Conservation (phyloP, 2,329 filamentous ascomycete species). For the Lachnellula occidentalis region DNA sequence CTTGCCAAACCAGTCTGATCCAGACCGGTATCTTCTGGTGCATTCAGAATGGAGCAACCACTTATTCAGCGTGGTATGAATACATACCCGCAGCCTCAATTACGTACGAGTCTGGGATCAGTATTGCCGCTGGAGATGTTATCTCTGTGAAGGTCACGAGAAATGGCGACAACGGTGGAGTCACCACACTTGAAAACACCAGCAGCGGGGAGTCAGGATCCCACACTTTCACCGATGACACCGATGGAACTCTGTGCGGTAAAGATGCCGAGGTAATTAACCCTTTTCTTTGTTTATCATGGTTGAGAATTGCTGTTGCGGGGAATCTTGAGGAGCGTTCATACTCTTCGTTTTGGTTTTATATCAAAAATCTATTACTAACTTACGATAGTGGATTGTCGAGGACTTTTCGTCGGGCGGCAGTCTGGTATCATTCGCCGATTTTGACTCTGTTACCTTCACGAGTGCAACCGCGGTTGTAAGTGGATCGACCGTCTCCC, state of each 20-base stretch:
- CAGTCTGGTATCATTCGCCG: slow-evolving; percentile 38
- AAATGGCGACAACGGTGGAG: slow-evolving; percentile 36
- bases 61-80: slow-evolving; percentile 53
- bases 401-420: slow-evolving; percentile 42
- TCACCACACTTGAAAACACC: slow-evolving; percentile 40
- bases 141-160: slow-evolving; percentile 36
- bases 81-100: slow-evolving; percentile 52
- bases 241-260: slow-evolving; percentile 33
- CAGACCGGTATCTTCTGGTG: slow-evolving; percentile 54
- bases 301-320: no score
- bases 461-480: slow-evolving; percentile 32
- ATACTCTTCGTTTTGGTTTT: background rate
- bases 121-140: slow-evolving; percentile 38
- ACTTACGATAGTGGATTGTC: slow-evolving; percentile 32
- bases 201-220: slow-evolving; percentile 39
- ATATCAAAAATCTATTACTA: background rate
- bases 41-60: slow-evolving; percentile 35
- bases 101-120: slow-evolving; percentile 42
- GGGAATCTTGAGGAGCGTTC: no score
- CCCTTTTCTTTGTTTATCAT: no score
- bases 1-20: slow-evolving; percentile 21
- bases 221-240: slow-evolving; percentile 36
- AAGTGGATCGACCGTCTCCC: slow-evolving; percentile 15
- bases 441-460: slow-evolving; percentile 44
- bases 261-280: slow-evolving; percentile 41